These are phyloP conservation scores for Gossypium longicalyx DNA, from an alignment of 345 rosid species.

Conservation along the genomic window DNA sequence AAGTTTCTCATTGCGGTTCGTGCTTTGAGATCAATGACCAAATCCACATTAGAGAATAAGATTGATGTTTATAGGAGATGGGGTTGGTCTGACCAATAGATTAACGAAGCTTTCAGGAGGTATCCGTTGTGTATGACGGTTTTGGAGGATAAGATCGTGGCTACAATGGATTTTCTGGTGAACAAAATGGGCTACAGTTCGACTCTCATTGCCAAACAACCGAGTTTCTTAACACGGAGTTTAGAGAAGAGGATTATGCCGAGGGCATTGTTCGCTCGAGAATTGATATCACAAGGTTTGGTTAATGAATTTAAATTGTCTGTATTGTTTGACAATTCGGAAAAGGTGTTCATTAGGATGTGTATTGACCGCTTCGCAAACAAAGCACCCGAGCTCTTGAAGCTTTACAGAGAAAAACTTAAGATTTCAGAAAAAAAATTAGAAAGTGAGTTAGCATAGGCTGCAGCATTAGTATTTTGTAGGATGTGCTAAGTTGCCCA, in stretches of 20 bases:
- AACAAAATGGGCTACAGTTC: slow-evolving; percentile 17
- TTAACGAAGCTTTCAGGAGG: slow-evolving; percentile 3
- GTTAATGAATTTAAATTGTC: slow-evolving; percentile 27
- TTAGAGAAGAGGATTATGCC: slow-evolving; percentile 26
- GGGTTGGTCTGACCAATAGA: slow-evolving; percentile 22
- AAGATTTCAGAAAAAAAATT: background rate
- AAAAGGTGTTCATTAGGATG: slow-evolving; percentile 13
- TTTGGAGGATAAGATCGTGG: slow-evolving; percentile 20
- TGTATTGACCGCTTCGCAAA: background rate
- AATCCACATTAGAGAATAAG: slow-evolving; percentile 24
- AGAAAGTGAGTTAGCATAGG: background rate
- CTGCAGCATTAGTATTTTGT: background rate
- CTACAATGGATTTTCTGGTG: slow-evolving; percentile 22
- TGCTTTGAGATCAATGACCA: background rate
- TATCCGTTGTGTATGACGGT: slow-evolving; percentile 3
- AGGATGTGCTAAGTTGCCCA: background rate
- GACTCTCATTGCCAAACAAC: background rate
- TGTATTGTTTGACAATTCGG: slow-evolving; percentile 28
- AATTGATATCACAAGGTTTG: slow-evolving; percentile 5
- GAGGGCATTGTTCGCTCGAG: slow-evolving; percentile 11
- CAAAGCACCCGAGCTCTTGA: slow-evolving; percentile 37
- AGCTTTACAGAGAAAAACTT: slow-evolving; percentile 23
- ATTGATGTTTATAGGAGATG: slow-evolving; percentile 10
- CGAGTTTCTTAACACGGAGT: background rate
- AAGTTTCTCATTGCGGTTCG: slow-evolving; percentile 11